phyloP scores from a whole-genome alignment of 352 stramenopile species.

The Phytopythium sindhum region DNA sequence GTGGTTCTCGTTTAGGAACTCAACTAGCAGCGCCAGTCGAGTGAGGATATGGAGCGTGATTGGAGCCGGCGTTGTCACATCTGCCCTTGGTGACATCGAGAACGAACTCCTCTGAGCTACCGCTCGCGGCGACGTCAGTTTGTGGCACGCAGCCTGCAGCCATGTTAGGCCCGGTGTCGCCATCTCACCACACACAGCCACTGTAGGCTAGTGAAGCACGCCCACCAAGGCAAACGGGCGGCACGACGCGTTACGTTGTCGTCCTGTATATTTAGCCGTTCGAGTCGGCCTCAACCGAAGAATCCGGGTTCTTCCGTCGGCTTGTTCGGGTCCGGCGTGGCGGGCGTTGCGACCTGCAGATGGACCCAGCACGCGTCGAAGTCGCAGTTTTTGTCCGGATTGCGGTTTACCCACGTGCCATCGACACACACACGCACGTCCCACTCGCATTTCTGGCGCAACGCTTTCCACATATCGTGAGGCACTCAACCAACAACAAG shows the following conservation, averaged over 20 bases:
- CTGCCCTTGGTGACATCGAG: background rate
- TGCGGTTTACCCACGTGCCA: conserved; percentile 63
- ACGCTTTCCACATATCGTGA: background rate
- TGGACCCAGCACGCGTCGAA: conserved; percentile 51
- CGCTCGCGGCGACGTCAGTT: background rate
- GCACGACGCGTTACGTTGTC: background rate
- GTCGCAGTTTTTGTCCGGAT: conserved; percentile 34
- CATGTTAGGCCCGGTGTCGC: background rate
- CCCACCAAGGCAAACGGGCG: background rate
- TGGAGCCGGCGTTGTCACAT: background rate
- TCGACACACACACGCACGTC: conserved; percentile 60
- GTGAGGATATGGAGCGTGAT: conserved; percentile 35
- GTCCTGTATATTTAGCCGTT: background rate
- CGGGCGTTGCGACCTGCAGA: background rate
- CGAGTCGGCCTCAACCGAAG: background rate
- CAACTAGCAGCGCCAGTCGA: conserved; percentile 32
- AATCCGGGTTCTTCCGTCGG: background rate
- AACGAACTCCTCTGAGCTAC: background rate
- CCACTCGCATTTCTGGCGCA: conserved; percentile 46
- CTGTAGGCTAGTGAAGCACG: background rate
- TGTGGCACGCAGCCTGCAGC: background rate
- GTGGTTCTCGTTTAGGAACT: conserved; percentile 46
- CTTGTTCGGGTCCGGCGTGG: background rate
- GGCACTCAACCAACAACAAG: background rate
- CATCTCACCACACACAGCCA: background rate